phyloP scores from a whole-genome alignment of 345 rosid species.

The Aquilaria sinensis region DNA sequence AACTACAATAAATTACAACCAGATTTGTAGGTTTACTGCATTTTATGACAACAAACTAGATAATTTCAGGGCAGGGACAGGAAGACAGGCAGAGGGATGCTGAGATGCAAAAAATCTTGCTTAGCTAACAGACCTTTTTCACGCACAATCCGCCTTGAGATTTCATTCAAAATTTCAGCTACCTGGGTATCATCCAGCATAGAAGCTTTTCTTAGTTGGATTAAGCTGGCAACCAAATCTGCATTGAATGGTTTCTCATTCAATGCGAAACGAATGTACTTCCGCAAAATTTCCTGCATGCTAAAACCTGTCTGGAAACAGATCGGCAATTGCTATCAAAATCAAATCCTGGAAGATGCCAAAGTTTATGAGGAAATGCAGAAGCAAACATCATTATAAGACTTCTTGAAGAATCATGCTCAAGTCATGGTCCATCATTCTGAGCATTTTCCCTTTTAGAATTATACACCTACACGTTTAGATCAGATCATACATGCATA shows the following conservation, averaged over 20 bases:
- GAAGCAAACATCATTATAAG: too few species aligned
- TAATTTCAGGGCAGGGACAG: not conserved
- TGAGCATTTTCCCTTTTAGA: too few species aligned
- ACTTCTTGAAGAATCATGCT: not conserved
- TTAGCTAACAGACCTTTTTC: conserved; percentile 53
- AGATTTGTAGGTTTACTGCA: not conserved
- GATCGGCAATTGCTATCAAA: conserved; percentile 32
- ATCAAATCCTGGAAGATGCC: not conserved
- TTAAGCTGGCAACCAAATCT: conserved; percentile 54
- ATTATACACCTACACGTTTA: too few species aligned
- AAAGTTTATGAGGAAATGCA: not conserved
- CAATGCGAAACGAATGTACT: conserved; percentile 78
- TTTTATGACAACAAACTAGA: not conserved
- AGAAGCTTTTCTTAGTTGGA: conserved; percentile 73
- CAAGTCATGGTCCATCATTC: too few species aligned
- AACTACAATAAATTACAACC: too few species aligned
- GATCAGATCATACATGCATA: too few species aligned
- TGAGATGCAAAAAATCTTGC: too few species aligned
- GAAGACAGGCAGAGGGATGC: not conserved
- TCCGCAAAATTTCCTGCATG: conserved; percentile 83
- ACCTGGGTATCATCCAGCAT: conserved; percentile 60
- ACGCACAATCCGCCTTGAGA: conserved; percentile 70
- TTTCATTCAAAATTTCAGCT: conserved; percentile 74
- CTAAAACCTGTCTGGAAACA: conserved; percentile 85
- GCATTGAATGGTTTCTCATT: conserved; percentile 92